A percentile compares a stretch with the other conserved stretches of the same genome.
phyloP scores from a whole-genome alignment of 2,329 filamentous ascomycete species.

The Colletotrichum lindemuthianum region DNA sequence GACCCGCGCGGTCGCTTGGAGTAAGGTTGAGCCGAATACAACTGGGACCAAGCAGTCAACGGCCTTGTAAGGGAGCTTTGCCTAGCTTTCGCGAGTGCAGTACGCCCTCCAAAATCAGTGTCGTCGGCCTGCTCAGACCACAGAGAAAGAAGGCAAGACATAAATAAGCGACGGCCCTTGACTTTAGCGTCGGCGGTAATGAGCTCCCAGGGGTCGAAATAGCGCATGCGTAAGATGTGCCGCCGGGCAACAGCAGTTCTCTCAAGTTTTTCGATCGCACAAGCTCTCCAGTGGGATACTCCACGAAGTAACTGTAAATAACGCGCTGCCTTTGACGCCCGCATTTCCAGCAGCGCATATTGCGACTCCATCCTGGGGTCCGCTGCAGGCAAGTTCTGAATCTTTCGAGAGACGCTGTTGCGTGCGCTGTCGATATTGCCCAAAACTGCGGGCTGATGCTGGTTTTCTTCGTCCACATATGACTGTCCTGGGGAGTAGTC shows the following conservation, averaged over 20 bases:
- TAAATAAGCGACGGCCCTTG: conserved; percentile 22
- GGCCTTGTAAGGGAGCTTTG: not conserved
- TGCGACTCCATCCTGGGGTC: conserved; percentile 3
- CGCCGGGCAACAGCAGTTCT: conserved; percentile 74
- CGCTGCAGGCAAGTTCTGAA: not conserved
- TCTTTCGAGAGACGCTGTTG: too few species aligned
- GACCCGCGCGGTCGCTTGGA: not conserved
- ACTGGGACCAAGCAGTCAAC: conserved; percentile 10
- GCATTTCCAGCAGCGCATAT: conserved; percentile 14
- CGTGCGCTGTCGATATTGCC: not conserved
- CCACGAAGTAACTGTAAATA: conserved; percentile 33
- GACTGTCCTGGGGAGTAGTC: too few species aligned
- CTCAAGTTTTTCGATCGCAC: conserved; percentile 71
- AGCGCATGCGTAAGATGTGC: conserved; percentile 71
- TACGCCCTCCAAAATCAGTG: not conserved
- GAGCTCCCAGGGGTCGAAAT: conserved; percentile 39
- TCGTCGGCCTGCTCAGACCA: conserved; percentile 24
- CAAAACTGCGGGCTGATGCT: not conserved
- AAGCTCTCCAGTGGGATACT: conserved; percentile 67
- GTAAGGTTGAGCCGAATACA: not conserved
- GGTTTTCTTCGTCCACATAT: too few species aligned
- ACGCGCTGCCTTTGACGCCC: conserved; percentile 22
- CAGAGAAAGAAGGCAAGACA: conserved; percentile 6
- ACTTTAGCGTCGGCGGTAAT: conserved; percentile 31
- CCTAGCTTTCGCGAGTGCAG: not conserved